These are phyloP conservation scores for Quercus phellos DNA, from an alignment of 331 rosid species.

Conservation along the genomic window DNA sequence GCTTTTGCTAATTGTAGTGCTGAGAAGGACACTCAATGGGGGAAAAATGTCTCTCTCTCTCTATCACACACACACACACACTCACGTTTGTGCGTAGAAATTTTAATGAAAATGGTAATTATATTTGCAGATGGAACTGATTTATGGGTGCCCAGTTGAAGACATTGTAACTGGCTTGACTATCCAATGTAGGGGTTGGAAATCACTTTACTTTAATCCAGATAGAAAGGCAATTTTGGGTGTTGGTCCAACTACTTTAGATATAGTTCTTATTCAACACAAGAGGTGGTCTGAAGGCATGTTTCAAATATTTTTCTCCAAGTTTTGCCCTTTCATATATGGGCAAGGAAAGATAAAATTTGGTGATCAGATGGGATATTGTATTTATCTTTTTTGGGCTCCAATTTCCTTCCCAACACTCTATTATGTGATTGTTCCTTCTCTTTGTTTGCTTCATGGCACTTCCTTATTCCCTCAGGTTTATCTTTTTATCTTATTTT, in stretches of 20 bases:
- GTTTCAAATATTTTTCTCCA: constrained; percentile 54
- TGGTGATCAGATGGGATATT: constrained; percentile 11
- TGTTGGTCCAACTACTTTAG: constrained; percentile 56
- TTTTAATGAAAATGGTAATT: not conserved
- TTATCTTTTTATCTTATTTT: too few relatives aligned
- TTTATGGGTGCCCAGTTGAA: constrained; percentile 66
- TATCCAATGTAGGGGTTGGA: constrained; percentile 70
- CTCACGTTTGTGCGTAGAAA: too few relatives aligned
- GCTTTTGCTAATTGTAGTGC: constrained; percentile 42
- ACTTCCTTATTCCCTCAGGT: constrained; percentile 54
- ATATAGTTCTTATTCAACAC: constrained; percentile 38
- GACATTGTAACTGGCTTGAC: constrained; percentile 54
- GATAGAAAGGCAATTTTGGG: constrained; percentile 51
- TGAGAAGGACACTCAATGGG: constrained; percentile 68
- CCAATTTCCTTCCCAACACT: constrained; percentile 13
- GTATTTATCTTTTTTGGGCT: too few relatives aligned
- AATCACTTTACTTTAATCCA: constrained; percentile 62
- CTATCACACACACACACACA: too few relatives aligned
- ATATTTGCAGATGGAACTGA: constrained; percentile 52
- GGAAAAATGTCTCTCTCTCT: constrained; percentile 43
- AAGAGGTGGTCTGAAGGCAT: constrained; percentile 68
- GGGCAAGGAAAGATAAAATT: constrained; percentile 53
- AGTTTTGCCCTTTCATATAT: constrained; percentile 74
- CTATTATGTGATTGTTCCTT: constrained; percentile 44
- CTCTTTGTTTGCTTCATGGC: constrained; percentile 52